Evolutionary conservation across 139 green algal species (phyloP).

Genomic region (Microglena sp.): DNA sequence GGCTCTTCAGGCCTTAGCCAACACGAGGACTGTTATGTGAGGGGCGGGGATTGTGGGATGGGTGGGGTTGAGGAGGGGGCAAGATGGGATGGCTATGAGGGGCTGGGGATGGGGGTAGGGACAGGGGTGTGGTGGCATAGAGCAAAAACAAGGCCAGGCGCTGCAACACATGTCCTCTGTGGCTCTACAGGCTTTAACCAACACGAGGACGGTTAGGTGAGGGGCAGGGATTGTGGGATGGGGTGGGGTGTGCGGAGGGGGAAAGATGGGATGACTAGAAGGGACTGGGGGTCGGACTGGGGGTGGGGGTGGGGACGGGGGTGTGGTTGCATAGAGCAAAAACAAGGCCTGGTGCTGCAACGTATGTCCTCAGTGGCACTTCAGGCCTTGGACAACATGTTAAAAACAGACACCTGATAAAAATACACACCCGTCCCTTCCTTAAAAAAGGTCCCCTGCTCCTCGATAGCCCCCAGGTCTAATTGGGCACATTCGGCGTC

Average conservation of each 20-base stretch:
- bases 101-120: too few relatives aligned
- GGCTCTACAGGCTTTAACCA: background rate
- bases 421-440: background rate
- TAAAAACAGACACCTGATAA: background rate
- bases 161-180: background rate
- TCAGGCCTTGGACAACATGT: background rate
- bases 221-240: background rate
- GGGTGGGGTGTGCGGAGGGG: background rate
- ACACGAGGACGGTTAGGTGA: conserved; percentile 31
- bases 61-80: too few relatives aligned
- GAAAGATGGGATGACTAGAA: background rate
- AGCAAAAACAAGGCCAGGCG: background rate
- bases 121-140: background rate
- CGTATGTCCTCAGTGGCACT: background rate
- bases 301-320: background rate
- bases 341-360: background rate
- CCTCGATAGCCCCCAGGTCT: too few relatives aligned
- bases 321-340: background rate
- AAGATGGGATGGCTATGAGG: too few relatives aligned
- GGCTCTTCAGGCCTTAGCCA: conserved; percentile 44
- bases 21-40: conserved; percentile 52
- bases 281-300: background rate
- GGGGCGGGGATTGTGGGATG: background rate
- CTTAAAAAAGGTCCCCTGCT: too few relatives aligned
- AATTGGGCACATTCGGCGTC: too few relatives aligned